Conservation (phyloP, 2,329 filamentous ascomycete genomes). For the Leptographium lundbergii region DNA sequence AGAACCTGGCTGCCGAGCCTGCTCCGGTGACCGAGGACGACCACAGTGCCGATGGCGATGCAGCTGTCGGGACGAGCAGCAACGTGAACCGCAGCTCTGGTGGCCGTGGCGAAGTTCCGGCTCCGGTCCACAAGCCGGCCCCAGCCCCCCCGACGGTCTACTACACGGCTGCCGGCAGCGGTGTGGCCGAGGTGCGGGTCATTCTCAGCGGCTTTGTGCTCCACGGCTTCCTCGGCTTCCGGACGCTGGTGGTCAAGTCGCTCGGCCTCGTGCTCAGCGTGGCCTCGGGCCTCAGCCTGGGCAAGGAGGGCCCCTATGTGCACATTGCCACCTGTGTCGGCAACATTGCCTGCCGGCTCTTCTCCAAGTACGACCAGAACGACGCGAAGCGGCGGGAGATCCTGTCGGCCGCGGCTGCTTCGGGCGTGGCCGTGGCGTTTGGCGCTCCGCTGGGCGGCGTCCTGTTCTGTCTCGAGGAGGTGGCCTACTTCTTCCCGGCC, state of each 20-base stretch:
- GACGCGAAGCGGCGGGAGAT: constrained; percentile 91
- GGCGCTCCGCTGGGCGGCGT: constrained; percentile 80
- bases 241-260: constrained; percentile 78
- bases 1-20: constrained; percentile 68
- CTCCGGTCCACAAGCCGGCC: not conserved
- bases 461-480: constrained; percentile 87
- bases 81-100: constrained; percentile 12
- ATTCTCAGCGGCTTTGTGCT: constrained; percentile 97
- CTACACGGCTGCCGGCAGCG: constrained; percentile 90
- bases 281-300: constrained; percentile 81
- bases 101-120: constrained; percentile 15
- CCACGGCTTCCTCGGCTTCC: constrained; percentile 84
- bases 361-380: constrained; percentile 85
- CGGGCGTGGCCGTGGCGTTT: constrained; percentile 88
- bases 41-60: constrained; percentile 22
- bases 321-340: constrained; percentile 93
- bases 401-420: constrained; percentile 82
- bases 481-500: constrained; percentile 92
- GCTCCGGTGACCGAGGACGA: constrained; percentile 25
- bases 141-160: constrained; percentile 66
- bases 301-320: constrained; percentile 94
- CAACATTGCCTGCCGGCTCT: constrained; percentile 90
- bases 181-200: constrained; percentile 92
- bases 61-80: constrained; percentile 19
- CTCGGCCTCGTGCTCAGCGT: constrained; percentile 75